These are phyloP conservation scores for Pinus taeda DNA, from an alignment of 75 land plant species.

Conservation along the genomic window DNA sequence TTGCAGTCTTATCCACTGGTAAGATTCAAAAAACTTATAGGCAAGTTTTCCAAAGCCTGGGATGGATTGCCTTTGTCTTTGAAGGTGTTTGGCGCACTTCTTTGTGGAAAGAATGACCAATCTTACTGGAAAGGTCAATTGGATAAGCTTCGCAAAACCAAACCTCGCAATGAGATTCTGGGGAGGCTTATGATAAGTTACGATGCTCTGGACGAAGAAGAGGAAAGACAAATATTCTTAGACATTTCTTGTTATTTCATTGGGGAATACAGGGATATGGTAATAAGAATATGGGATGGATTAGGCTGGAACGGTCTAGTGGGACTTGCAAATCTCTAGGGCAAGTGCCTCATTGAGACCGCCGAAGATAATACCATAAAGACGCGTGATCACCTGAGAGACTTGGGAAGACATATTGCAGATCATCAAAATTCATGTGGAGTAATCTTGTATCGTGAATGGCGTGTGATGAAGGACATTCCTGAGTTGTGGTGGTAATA, in stretches of 20 bases:
- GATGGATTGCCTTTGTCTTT: background rate
- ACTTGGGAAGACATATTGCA: background rate
- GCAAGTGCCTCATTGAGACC: background rate
- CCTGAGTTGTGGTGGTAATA: background rate
- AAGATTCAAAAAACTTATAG: background rate
- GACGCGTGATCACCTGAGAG: background rate
- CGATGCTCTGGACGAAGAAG: background rate
- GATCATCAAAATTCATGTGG: background rate
- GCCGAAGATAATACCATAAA: background rate
- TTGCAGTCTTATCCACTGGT: background rate
- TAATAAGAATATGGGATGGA: background rate
- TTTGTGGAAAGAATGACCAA: background rate
- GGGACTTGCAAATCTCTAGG: background rate
- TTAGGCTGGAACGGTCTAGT: background rate
- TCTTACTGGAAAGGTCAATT: background rate
- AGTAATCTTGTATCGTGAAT: background rate
- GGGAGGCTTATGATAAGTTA: background rate
- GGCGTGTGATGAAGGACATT: background rate
- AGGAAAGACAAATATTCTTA: background rate
- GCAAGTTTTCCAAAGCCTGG: background rate
- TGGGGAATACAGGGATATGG: background rate
- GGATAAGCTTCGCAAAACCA: background rate
- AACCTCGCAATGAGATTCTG: background rate
- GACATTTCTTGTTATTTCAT: slow-evolving; percentile 1
- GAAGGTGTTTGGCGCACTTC: background rate